Conservation (phyloP, 2,329 filamentous ascomycete genomes). For the Dothistroma pini region DNA sequence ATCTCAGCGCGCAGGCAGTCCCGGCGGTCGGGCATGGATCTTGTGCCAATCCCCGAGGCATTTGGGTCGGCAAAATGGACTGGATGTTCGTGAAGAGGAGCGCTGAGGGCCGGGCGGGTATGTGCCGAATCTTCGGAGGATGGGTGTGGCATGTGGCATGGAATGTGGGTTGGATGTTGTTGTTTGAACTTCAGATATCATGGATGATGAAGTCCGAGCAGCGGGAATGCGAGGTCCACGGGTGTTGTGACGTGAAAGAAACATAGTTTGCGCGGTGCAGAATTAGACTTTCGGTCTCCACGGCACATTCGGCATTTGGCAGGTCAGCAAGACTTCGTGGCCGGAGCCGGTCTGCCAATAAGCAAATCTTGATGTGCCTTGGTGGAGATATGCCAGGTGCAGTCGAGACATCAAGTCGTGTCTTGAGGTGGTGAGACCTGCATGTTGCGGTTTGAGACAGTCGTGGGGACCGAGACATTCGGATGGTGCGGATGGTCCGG, state of each 20-base stretch:
- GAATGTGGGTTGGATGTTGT: neutral
- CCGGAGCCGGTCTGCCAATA: neutral
- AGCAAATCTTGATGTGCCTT: neutral
- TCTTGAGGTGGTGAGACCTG: neutral
- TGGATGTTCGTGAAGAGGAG: neutral
- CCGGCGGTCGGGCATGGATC: neutral
- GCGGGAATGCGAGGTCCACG: neutral
- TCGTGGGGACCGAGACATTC: neutral
- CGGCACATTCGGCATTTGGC: neutral
- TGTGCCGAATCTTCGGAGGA: neutral
- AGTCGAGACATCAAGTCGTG: neutral
- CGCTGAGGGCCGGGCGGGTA: no score
- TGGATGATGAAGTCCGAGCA: neutral
- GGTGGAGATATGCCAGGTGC: neutral
- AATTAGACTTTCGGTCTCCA: neutral
- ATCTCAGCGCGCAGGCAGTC: neutral
- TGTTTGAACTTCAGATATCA: neutral
- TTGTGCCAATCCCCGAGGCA: neutral
- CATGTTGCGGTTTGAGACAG: neutral
- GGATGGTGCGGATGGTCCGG: neutral
- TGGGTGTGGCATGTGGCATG: neutral
- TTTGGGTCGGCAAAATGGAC: conserved; percentile 6
- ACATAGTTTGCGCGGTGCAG: neutral
- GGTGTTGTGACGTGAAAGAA: neutral
- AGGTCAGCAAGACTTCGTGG: neutral